Base-by-base conservation (phyloP, 768 basidiomycete genomes). In the Termitomyces sp. region DNA sequence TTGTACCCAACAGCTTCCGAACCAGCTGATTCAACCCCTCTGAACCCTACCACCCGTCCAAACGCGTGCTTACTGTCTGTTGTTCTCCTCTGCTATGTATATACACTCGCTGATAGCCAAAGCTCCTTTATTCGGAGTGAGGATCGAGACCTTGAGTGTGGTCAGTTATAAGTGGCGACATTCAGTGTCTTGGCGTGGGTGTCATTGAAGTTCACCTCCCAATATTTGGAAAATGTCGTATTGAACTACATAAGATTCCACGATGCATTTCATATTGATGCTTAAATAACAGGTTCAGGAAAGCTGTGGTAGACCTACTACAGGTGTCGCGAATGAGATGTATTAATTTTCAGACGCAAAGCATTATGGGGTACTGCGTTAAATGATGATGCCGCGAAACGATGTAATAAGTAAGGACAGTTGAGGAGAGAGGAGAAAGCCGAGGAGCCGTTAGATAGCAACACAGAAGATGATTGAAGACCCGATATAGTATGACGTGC, bases 141-240 rank as follows among this genome's bases (percentile, higher is more conserved):
- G 28, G 28, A 28, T 28, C 7, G 2, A 28, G 28, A n/a, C n/a
- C n/a, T 28, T 28, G 28, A 28, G 28, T 28, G 28, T 28, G 5
- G 7, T 28, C 28, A 7, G 28, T 7, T 28, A 7, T 28, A 28
- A 7, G 28, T 28, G 28, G 2, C 28, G 4, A 7, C 28, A 28
- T 28, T 30, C 30, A 30, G 30, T 30, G 30, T 30, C 30, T 32
- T 98, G 52, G 83, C 79, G 28, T 83, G n/a, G n/a, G 83, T 57
- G 90, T 91, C 61, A 84, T 88, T n/a, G n/a, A n/a, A n/a, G 80
- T 71, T 79, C 54, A 28, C 28, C 28, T 28, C 28, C 28, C 7
- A n/a, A 7, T 28, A 3, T 28, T 28, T 28, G 4, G 28, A 28
- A 28, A 28, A 28, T 28, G 7, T 28, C 28, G 28, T 28, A 28